Percentiles rank a stretch among this genome's conserved stretches.
Conservation (phyloP, 495 filamentous ascomycete genomes). For the Lasiosphaeria miniovina region DNA sequence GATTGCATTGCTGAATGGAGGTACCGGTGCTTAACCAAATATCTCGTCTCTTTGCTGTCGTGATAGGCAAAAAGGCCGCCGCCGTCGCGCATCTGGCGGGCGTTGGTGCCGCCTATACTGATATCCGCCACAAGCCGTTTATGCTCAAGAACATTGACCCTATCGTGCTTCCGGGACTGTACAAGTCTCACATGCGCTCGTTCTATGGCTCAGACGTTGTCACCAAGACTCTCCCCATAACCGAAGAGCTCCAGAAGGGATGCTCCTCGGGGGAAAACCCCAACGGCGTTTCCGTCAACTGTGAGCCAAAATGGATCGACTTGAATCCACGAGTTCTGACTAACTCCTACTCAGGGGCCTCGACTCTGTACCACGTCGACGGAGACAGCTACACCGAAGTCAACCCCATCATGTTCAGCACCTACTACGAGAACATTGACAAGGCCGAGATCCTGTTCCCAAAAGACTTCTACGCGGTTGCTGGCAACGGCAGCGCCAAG, state of each 20-base stretch:
- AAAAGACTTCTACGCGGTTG: constrained; percentile 41
- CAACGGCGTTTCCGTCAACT: constrained; percentile 36
- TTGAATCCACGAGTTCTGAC: not conserved
- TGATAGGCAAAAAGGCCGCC: not conserved
- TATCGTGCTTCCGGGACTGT: constrained; percentile 33
- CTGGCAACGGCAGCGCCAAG: constrained; percentile 34
- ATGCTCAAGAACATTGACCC: constrained; percentile 40
- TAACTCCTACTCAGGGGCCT: constrained; percentile 26
- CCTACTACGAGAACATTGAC: constrained; percentile 67
- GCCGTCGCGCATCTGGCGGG: not conserved
- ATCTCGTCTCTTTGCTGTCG: no score
- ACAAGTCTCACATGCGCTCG: constrained; percentile 38
- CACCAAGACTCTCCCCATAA: constrained; percentile 34
- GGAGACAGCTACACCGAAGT: constrained; percentile 39
- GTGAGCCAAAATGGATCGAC: constrained; percentile 17
- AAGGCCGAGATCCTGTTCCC: constrained; percentile 80
- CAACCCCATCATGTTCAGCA: constrained; percentile 39
- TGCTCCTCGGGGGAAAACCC: constrained; percentile 38
- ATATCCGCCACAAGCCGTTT: constrained; percentile 36
- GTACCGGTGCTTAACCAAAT: no score
- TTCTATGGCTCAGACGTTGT: constrained; percentile 37
- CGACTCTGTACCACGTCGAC: constrained; percentile 38
- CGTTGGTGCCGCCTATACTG: constrained; percentile 22
- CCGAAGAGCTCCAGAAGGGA: constrained; percentile 32
- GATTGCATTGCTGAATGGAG: no score